Conservation (phyloP, 139 green algal species). For the Pleodorina starrii region DNA sequence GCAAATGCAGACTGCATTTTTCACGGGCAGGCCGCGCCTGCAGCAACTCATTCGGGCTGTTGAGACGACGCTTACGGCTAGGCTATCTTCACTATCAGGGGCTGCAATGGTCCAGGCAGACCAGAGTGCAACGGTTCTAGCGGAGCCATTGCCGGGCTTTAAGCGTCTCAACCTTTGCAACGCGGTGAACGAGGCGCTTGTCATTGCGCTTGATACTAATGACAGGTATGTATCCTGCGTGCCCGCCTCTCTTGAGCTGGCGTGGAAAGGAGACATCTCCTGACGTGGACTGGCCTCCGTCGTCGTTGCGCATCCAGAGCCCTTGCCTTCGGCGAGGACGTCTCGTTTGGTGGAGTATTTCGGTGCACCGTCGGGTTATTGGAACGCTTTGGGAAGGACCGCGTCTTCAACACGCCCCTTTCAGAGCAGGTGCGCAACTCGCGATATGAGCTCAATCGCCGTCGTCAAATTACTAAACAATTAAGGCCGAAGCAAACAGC, state of each 20-base stretch:
- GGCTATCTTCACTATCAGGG: background rate
- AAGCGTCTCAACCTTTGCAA: constrained; percentile 84
- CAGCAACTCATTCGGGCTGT: background rate
- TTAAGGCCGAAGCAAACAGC: too few species aligned
- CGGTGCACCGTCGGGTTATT: constrained; percentile 88
- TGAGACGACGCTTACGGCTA: background rate
- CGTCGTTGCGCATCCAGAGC: constrained; percentile 56
- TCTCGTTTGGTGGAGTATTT: constrained; percentile 95
- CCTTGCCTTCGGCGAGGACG: constrained; percentile 93
- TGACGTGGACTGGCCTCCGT: background rate
- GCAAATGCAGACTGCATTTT: background rate
- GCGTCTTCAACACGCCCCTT: constrained; percentile 96
- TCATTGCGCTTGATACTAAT: constrained; percentile 80
- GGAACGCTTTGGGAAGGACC: constrained; percentile 80
- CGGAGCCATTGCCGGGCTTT: background rate
- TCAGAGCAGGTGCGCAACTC: constrained; percentile 83
- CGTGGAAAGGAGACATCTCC: too few species aligned
- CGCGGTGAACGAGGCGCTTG: constrained; percentile 90
- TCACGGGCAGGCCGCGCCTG: background rate
- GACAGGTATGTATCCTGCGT: constrained; percentile 59
- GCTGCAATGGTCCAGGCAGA: constrained; percentile 23
- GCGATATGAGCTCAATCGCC: too few species aligned
- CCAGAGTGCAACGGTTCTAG: background rate
- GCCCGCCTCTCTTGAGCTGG: too few species aligned
- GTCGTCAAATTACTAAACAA: too few species aligned